Base-by-base conservation (phyloP, 768 basidiomycete species). In the Lentinus tigrinus region DNA sequence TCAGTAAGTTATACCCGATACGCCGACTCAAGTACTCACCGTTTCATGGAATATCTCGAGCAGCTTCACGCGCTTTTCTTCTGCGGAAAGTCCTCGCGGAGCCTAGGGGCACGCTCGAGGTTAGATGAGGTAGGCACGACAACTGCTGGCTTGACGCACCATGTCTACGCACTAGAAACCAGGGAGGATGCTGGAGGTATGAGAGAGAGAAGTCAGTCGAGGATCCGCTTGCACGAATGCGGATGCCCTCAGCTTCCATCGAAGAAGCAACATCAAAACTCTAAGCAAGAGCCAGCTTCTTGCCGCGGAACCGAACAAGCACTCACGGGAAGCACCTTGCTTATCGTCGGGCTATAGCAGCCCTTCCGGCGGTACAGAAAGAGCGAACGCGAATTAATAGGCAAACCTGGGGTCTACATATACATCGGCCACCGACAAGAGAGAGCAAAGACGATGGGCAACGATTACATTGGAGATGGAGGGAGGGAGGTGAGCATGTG, bases 31-130 rank as follows among this genome's bases (percentile, higher is more conserved):
- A 11, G 0, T n/a, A 61, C 70, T 59, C 66, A 93, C 93, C 16
- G 88, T 87, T 72, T 98, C 95, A 66, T 95, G 93, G 67, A 98
- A 96, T 63, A 98, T 92, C 73, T 95, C 95, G 19, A 96, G 73
- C 54, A 98, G 72, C 70, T 90, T 93, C 58, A 86, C 79, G 67
- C 91, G 88, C 74, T 98, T 97, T 72, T 97, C 95, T 66, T 95
- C 93, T 6, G 81, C 83, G 23, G 92, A 94, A 36, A 98, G 78
- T 65, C 95, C 94, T 74, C 91, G 80, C 31, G 89, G 88, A 54
- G 89, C 87, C 89, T 87, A 43, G 28, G 6, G 14, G 34, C 6
- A 8, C 28, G n/a, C 14, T 14, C 14, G 31, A 36, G 10, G n/a
- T 34, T 16, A 37, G 34, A 42, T 17, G 14, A 5, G n/a, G 40